Percentiles rank a stretch among this genome's conserved stretches.
phyloP scores from a whole-genome alignment of 106 monocot genomes.

The Ottelia alismoides region DNA sequence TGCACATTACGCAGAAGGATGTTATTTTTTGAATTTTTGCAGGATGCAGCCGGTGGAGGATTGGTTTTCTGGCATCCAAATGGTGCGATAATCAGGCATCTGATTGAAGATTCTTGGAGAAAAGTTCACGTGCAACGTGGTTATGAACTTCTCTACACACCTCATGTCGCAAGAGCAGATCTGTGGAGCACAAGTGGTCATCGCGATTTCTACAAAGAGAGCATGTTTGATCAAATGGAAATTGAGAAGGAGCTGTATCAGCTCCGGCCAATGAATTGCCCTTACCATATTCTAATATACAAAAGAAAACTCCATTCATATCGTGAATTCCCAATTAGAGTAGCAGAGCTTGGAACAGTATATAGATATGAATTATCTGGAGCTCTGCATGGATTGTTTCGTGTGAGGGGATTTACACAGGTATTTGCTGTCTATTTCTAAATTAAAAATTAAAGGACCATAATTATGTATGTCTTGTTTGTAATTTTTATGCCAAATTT shows the following conservation, averaged over 20 bases:
- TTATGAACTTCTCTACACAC: slow-evolving; percentile 87
- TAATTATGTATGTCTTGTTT: no score
- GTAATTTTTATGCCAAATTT: no score
- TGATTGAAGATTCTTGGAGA: slow-evolving; percentile 95
- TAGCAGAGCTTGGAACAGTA: slow-evolving; percentile 93
- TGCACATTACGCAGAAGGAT: no score
- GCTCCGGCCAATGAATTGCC: slow-evolving; percentile 93
- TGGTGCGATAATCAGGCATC: slow-evolving; percentile 74
- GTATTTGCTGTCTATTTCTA: slow-evolving; percentile 37
- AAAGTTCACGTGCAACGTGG: slow-evolving; percentile 67
- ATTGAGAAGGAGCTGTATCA: slow-evolving; percentile 90
- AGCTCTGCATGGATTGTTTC: slow-evolving; percentile 90
- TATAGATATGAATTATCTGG: slow-evolving; percentile 96
- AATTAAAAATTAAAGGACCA: no score
- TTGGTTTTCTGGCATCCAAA: slow-evolving; percentile 99
- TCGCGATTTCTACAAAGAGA: slow-evolving; percentile 82
- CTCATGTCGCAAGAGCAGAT: slow-evolving; percentile 88
- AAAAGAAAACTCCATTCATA: slow-evolving; percentile 88
- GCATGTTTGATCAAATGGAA: slow-evolving; percentile 90
- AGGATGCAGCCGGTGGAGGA: slow-evolving; percentile 93
- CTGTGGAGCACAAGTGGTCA: slow-evolving; percentile 95
- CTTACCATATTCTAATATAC: slow-evolving; percentile 84
- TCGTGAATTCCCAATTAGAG: slow-evolving; percentile 82
- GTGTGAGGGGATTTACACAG: slow-evolving; percentile 99
- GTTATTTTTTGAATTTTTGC: slow-evolving; percentile 17